A percentile compares a stretch with the other conserved stretches of the same genome.
phyloP scores from a whole-genome alignment of 305 asterid species.

The Withania somnifera region DNA sequence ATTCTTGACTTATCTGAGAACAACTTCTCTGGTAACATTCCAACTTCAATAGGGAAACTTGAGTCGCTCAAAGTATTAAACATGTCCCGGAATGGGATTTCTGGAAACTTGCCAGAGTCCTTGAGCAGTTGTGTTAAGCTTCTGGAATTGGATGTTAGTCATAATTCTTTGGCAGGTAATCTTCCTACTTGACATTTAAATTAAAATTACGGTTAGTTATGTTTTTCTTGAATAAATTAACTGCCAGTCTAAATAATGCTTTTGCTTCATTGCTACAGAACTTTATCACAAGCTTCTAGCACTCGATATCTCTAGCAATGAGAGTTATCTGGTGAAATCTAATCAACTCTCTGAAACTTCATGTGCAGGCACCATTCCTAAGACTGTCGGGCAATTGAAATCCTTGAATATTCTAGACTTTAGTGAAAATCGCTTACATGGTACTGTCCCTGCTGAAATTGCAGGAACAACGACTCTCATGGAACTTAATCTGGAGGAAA shows the following conservation, averaged over 20 bases:
- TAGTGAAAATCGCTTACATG: slow-evolving; percentile 59
- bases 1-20: slow-evolving; percentile 64
- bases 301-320: too few species aligned
- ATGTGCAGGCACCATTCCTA: slow-evolving; percentile 41
- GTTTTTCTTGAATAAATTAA: slow-evolving; percentile 43
- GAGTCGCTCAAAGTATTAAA: slow-evolving; percentile 49
- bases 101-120: slow-evolving; percentile 57
- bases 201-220: slow-evolving; percentile 46
- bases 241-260: slow-evolving; percentile 39
- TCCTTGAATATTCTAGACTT: slow-evolving; percentile 43
- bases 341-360: too few species aligned
- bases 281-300: slow-evolving; percentile 21
- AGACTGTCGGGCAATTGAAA: slow-evolving; percentile 40
- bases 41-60: slow-evolving; percentile 52
- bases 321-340: slow-evolving; percentile 46
- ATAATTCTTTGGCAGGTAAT: slow-evolving; percentile 43
- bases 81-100: slow-evolving; percentile 44
- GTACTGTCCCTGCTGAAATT: slow-evolving; percentile 67
- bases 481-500: slow-evolving; percentile 50
- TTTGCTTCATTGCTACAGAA: slow-evolving; percentile 37
- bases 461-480: slow-evolving; percentile 57
- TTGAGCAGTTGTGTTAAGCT: slow-evolving; percentile 44
- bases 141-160: slow-evolving; percentile 48
- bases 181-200: slow-evolving; percentile 49
- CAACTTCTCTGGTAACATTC: slow-evolving; percentile 48